Base-by-base conservation (phyloP, 495 filamentous ascomycete genomes). In the Neurospora terricola region DNA sequence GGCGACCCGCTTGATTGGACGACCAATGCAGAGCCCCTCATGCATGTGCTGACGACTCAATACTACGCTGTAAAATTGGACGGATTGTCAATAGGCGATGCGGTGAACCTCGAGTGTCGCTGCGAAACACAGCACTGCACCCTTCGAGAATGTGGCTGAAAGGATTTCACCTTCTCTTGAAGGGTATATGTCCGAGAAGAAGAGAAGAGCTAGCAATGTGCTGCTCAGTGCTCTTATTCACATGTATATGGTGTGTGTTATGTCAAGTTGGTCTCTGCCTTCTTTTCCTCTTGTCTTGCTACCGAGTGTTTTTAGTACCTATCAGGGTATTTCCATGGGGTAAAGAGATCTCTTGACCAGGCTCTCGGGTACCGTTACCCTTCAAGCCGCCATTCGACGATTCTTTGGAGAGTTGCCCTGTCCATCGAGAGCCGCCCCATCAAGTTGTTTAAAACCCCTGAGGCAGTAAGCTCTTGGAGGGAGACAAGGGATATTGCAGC, bases 21-120 rank as follows among this genome's bases (percentile, higher is more conserved):
- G 54, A 70, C 69, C 48, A 48, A 62, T 74, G 76, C 71, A 75
- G 73, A 75, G 69, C 48, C 69, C 73, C 68, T 73, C 73, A 71
- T 76, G 73, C 76, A 77, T 71, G 70, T 75, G 62, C 70, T 71
- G 76, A 74, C 73, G 71, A 71, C 70, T 75, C 62, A 69, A 75
- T 77, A 72, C 59, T 36, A 75, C 74, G 71, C 48, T 62, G 68
- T 71, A 66, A 74, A 42, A 59, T 76, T 72, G 76, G 68, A 74
- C 27, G 42, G 42, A 59, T 66, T 34, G 54, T 70, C 74, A 40
- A 42, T 37, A 62, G 37, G 34, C 62, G 70, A 43, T 21, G 66
- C 71, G 48, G 71, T 73, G 71, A 43, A 43, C 69, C 40, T 66
- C 27, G 18, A 68, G 16, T 42, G 21, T 59, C n/a, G 43, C 34